Evolutionary conservation across 805 yeast species (phyloP).

Genomic region (Yarrowia porcina): DNA sequence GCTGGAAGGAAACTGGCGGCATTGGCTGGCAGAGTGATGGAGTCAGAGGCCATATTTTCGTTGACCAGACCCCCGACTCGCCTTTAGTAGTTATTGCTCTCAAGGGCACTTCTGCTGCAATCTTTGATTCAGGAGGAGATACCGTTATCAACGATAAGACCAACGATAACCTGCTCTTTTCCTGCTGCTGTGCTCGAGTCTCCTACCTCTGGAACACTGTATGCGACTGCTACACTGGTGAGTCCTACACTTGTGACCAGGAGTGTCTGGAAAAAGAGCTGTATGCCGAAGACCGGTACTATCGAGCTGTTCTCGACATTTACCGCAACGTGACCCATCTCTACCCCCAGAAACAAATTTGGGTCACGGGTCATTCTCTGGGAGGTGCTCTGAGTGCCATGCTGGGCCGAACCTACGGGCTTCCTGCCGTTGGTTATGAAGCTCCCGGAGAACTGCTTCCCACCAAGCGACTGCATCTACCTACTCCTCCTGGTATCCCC

Average conservation of each 20-base stretch:
- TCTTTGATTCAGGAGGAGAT: slow-evolving; percentile 52
- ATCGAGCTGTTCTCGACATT: slow-evolving; percentile 71
- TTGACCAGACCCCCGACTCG: slow-evolving; percentile 46
- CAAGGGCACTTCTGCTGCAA: slow-evolving; percentile 90
- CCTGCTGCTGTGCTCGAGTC: slow-evolving; percentile 94
- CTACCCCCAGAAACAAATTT: slow-evolving; percentile 65
- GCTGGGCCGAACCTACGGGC: slow-evolving; percentile 82
- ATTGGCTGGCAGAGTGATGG: slow-evolving; percentile 90
- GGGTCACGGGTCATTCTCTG: slow-evolving; percentile 94
- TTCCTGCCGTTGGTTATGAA: slow-evolving; percentile 86
- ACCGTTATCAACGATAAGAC: slow-evolving; percentile 77
- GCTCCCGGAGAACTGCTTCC: slow-evolving; percentile 92
- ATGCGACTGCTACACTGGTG: slow-evolving; percentile 81
- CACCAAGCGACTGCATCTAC: slow-evolving; percentile 77
- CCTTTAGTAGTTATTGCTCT: slow-evolving; percentile 68
- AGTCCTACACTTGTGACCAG: slow-evolving; percentile 83
- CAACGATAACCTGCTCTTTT: slow-evolving; percentile 84
- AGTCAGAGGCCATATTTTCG: slow-evolving; percentile 86
- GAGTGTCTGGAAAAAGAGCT: slow-evolving; percentile 77
- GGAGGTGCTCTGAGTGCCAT: slow-evolving; percentile 85
- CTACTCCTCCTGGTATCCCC: slow-evolving; percentile 89
- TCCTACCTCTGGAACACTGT: slow-evolving; percentile 91
- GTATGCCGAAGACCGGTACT: slow-evolving; percentile 72
- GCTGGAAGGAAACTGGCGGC: slow-evolving; percentile 28
- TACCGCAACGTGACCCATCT: slow-evolving; percentile 64